Evolutionary conservation across 208 protist species (phyloP), one percentile per base, ranked within the genome.

Genomic region (Trypanosoma caninum): DNA sequence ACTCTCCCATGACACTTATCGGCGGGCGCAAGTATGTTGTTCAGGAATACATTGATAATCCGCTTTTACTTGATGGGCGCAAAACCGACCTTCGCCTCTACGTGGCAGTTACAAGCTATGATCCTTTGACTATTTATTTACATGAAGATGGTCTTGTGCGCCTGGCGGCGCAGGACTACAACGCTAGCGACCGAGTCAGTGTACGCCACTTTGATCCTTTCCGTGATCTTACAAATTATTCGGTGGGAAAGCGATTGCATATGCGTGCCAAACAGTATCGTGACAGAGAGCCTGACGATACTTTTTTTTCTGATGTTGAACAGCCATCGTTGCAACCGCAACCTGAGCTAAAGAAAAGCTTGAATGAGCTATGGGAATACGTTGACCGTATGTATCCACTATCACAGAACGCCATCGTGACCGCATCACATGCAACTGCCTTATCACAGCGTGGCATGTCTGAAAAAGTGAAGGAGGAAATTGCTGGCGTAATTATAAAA

Each of bases 11-110:
- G 42, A 35, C 38, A 50, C 33, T 34, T 30, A 34, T 40, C 13
- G 41, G 77, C 30, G 78, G 71, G 27, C 65, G 70, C 13, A 72
- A 67, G 41, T 93, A 89, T 59, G 84, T 98, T 1, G 93, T 98
- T 48, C 95, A 98, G 66, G 78, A 94, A 51, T 98, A 98, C 77
- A 68, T 98, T 9, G 83, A 87, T 13, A 74, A 97, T 50, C 97
- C 97, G 14, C 78, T 96, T 35, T 74, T 98, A 9, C 78, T 98
- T 14, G 74, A 97, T 37, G 91, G 88, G 1, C 80, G 86, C 8
- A 98, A 98, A 68, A 98, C 97, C 66, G 97, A 98, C 59, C 72
- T 98, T 41, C 82, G 97, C 0, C 74, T 98, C 7, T 98, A 98
- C 64, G 95, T 98, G 6, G 59, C 86, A 10, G 88, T 98, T 37